phyloP scores from a whole-genome alignment of 257 asterid genomes.

The Parsonsia alboflavescens region DNA sequence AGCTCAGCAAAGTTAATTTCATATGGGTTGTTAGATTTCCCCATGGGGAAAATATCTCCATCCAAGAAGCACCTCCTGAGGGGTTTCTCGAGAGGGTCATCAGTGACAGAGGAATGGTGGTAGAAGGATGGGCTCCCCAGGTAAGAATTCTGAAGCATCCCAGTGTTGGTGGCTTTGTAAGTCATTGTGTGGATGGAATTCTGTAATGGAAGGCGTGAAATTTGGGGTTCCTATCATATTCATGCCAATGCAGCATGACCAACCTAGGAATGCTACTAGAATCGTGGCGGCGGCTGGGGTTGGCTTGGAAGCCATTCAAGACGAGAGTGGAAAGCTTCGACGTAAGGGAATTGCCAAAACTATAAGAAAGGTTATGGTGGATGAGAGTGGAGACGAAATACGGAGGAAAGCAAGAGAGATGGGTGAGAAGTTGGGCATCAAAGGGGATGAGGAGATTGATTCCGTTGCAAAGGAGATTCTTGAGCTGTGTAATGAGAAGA shows the following conservation, averaged over 20 bases:
- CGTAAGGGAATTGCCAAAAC: slow-evolving; percentile 16
- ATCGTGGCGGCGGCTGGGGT: slow-evolving; percentile 19
- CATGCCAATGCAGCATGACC: slow-evolving; percentile 29
- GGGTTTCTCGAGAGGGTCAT: slow-evolving; percentile 22
- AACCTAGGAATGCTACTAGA: too few species aligned
- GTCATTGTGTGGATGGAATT: slow-evolving; percentile 34
- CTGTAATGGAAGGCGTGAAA: slow-evolving; percentile 21
- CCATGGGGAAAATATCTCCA: slow-evolving; percentile 4
- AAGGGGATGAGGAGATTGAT: slow-evolving; percentile 24
- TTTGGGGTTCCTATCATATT: slow-evolving; percentile 28
- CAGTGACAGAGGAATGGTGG: slow-evolving; percentile 16
- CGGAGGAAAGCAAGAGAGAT: slow-evolving; percentile 21
- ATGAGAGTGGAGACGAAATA: slow-evolving; percentile 19
- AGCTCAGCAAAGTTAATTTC: slow-evolving; percentile 22
- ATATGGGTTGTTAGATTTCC: slow-evolving; percentile 31
- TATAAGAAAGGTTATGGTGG: slow-evolving; percentile 21
- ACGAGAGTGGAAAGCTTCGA: slow-evolving; percentile 15
- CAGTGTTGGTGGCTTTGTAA: slow-evolving; percentile 22
- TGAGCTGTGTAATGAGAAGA: not conserved
- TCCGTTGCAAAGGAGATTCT: slow-evolving; percentile 10
- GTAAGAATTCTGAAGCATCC: slow-evolving; percentile 20
- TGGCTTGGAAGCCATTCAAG: slow-evolving; percentile 25
- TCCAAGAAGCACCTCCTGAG: slow-evolving; percentile 21
- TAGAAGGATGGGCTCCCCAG: slow-evolving; percentile 29
- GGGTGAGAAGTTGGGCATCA: slow-evolving; percentile 10